Percentiles rank a stretch among this genome's conserved stretches.
Conservation (phyloP, 306 rosid genomes). For the Quercus ilex region DNA sequence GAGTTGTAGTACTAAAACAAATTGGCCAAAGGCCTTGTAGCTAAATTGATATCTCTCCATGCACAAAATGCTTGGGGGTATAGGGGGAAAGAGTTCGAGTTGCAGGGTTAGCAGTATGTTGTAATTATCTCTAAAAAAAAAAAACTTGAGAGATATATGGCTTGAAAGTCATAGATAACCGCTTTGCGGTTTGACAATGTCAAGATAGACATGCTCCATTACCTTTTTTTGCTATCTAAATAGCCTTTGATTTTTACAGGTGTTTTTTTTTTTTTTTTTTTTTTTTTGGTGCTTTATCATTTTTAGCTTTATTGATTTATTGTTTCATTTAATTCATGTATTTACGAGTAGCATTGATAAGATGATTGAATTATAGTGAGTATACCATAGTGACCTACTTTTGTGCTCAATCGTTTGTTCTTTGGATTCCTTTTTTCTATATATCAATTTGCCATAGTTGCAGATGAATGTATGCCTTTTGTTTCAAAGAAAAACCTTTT, state of each 20-base stretch:
- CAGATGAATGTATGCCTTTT: too few relatives aligned
- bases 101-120: too few relatives aligned
- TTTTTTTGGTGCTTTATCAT: slow-evolving; percentile 5
- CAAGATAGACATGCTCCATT: slow-evolving; percentile 40
- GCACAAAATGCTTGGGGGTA: too few relatives aligned
- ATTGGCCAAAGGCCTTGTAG: too few relatives aligned
- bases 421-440: neutral
- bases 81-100: too few relatives aligned
- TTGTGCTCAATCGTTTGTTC: neutral
- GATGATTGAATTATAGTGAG: slow-evolving; percentile 13
- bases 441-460: too few relatives aligned
- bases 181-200: slow-evolving; percentile 54
- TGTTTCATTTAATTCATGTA: too few relatives aligned
- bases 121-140: too few relatives aligned
- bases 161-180: slow-evolving; percentile 53
- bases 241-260: slow-evolving; percentile 42
- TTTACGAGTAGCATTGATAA: too few relatives aligned
- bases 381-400: neutral
- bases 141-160: neutral
- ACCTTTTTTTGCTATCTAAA: slow-evolving; percentile 33
- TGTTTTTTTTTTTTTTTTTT: slow-evolving; percentile 9
- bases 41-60: too few relatives aligned
- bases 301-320: too few relatives aligned
- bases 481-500: slow-evolving; percentile 3
- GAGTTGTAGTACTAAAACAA: too few relatives aligned